phyloP scores from a whole-genome alignment of 2,329 filamentous ascomycete genomes.

The Clonostachys byssicola region DNA sequence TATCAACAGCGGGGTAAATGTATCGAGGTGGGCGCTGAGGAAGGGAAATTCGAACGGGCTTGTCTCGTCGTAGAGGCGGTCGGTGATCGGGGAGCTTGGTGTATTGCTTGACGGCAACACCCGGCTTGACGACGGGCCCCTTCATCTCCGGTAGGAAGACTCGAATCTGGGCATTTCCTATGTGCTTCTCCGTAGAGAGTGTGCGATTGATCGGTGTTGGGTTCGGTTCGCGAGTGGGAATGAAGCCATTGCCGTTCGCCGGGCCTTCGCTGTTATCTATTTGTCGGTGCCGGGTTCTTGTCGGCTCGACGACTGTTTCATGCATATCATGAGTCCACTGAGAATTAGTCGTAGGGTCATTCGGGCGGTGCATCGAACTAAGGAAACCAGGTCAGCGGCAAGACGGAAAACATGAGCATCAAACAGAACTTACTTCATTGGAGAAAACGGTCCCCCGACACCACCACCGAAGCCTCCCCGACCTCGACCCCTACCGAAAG shows the following conservation, averaged over 20 bases:
- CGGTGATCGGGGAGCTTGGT: constrained; percentile 93
- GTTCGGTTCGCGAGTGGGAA: constrained; percentile 54
- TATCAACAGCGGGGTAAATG: constrained; percentile 83
- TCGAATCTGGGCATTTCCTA: constrained; percentile 81
- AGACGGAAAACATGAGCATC: not conserved
- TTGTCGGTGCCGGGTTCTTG: constrained; percentile 34
- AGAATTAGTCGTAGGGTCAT: constrained; percentile 63
- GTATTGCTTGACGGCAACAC: constrained; percentile 82
- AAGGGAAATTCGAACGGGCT: constrained; percentile 90
- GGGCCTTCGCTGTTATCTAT: constrained; percentile 40
- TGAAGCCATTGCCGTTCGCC: constrained; percentile 49
- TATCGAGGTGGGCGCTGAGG: constrained; percentile 77
- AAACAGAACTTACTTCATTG: constrained; percentile 54
- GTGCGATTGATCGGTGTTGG: constrained; percentile 66
- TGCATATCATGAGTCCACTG: constrained; percentile 96
- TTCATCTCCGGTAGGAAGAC: constrained; percentile 77
- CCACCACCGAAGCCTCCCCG: constrained; percentile 50
- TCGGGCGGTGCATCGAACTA: constrained; percentile 35
- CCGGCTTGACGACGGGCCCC: constrained; percentile 65
- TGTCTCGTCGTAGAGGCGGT: constrained; percentile 89
- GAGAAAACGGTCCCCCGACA: constrained; percentile 53
- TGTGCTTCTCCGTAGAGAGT: constrained; percentile 77
- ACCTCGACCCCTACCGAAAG: constrained; percentile 64
- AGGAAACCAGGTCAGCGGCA: not conserved
- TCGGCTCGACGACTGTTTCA: constrained; percentile 56